Evolutionary conservation across 495 filamentous ascomycete genomes (phyloP).

Genomic region (Podospora pseudocomata): DNA sequence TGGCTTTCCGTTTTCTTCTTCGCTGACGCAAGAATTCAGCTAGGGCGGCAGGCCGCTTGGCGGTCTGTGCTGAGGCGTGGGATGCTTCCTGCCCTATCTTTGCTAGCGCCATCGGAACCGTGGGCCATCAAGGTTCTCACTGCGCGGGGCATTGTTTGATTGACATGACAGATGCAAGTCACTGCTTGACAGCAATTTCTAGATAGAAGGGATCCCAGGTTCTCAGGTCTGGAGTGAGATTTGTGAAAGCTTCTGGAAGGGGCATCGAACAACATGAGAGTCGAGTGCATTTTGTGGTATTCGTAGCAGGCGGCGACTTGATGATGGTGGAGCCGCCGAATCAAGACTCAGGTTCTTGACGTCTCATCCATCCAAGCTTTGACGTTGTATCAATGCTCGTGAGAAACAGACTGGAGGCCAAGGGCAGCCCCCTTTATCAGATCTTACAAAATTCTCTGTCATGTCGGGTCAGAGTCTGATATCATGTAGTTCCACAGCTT

Average conservation of each 20-base stretch:
- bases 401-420: background rate
- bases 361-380: background rate
- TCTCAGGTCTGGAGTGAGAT: background rate
- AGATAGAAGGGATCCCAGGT: background rate
- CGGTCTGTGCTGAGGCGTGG: background rate
- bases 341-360: background rate
- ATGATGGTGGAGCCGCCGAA: background rate
- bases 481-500: too few relatives aligned
- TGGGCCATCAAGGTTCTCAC: background rate
- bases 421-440: background rate
- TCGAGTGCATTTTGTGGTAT: background rate
- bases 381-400: background rate
- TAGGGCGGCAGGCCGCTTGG: background rate
- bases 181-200: background rate
- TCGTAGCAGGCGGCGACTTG: background rate
- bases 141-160: background rate
- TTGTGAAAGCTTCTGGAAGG: background rate
- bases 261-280: background rate
- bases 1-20: background rate
- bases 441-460: too few relatives aligned
- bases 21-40: slow-evolving; percentile 4
- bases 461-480: too few relatives aligned
- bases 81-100: slow-evolving; percentile 1
- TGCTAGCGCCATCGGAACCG: background rate
- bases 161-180: background rate